Percentiles rank a stretch among this genome's conserved stretches.
phyloP scores from a whole-genome alignment of 331 rosid species.

The Phaseolus coccineus region DNA sequence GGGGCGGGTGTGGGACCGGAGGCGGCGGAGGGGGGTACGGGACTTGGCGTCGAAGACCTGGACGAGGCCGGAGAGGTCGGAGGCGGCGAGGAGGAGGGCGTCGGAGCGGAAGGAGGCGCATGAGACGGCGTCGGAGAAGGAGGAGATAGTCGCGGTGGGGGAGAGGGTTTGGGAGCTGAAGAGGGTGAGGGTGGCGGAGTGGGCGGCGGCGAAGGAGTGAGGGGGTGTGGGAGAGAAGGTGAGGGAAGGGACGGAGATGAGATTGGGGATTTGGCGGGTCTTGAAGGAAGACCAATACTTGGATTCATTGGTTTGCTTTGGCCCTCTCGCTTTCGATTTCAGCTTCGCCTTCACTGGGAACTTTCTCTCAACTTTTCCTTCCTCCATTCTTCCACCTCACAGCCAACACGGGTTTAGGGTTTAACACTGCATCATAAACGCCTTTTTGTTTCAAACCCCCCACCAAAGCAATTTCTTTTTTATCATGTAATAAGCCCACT shows the following conservation, averaged over 20 bases:
- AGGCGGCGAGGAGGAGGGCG: conserved; percentile 79
- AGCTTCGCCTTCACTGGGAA: conserved; percentile 76
- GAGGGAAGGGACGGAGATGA: conserved; percentile 67
- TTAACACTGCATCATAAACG: background rate
- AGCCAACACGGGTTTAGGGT: conserved; percentile 45
- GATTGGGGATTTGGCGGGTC: conserved; percentile 62
- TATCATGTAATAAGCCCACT: too few relatives aligned
- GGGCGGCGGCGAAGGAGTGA: conserved; percentile 67
- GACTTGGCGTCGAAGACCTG: conserved; percentile 74
- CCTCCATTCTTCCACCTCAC: conserved; percentile 60
- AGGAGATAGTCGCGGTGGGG: conserved; percentile 56
- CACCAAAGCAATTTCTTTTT: too few relatives aligned
- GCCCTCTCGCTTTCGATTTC: conserved; percentile 70
- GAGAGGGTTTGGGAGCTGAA: conserved; percentile 62
- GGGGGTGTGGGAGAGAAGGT: conserved; percentile 70
- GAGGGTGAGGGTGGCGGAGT: conserved; percentile 72
- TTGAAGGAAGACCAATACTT: conserved; percentile 93
- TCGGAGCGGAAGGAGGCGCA: conserved; percentile 78
- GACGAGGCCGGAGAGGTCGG: conserved; percentile 82
- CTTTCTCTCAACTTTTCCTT: conserved; percentile 43
- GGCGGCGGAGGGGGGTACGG: conserved; percentile 73
- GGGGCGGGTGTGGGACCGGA: conserved; percentile 78
- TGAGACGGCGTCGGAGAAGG: conserved; percentile 75
- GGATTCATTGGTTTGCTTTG: conserved; percentile 67
- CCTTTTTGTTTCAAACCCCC: too few relatives aligned